Evolutionary conservation across 129 eudicot species (phyloP), one percentile per base, ranked within the genome.

Genomic region (Arctium minus): DNA sequence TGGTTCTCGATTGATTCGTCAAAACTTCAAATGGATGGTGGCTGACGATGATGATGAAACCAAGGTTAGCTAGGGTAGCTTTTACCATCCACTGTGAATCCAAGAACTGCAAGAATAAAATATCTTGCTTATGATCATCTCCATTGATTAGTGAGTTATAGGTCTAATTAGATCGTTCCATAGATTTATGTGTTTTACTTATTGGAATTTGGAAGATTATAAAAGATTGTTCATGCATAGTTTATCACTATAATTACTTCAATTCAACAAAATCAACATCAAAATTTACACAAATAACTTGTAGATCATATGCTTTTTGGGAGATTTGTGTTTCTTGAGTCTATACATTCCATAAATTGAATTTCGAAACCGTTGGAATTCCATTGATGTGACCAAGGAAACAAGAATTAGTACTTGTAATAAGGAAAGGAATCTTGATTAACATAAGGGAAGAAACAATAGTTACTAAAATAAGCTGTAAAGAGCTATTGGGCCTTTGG

Each of bases 1-100:
- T 74, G n/a, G 68, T 73, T 38, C 64, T 37, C 73, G 76, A 69
- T 68, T 38, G 86, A 67, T 82, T 82, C 29, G 48, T 68, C 48
- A 48, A 36, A 82, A 76, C 42, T 48, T 68, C 8, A 35, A 74
- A 75, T 35, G 40, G 56, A 44, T 69, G 76, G 70, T 81, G 30
- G 80, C 44, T 39, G 50, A 74, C 7, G 15, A 76, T 64, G 56
- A 30, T 35, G 77, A 70, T 75, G 81, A 83, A 30, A 70, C 76
- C 56, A 76, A 75, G 31, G 70, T 70, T 70, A 33, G 36, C 36
- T 33, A 70, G 53, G 83, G 77, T 70, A 32, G 75, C 75, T 68
- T 79, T 39, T 30, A 39, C 42, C 31, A 79, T 79, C 33, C 75
- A 53, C 70, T 44, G 77, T 64, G 73, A 33, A 35, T 72, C 77